These are phyloP conservation scores for Russula lepida DNA, from an alignment of 768 basidiomycete species.

Conservation along the genomic window DNA sequence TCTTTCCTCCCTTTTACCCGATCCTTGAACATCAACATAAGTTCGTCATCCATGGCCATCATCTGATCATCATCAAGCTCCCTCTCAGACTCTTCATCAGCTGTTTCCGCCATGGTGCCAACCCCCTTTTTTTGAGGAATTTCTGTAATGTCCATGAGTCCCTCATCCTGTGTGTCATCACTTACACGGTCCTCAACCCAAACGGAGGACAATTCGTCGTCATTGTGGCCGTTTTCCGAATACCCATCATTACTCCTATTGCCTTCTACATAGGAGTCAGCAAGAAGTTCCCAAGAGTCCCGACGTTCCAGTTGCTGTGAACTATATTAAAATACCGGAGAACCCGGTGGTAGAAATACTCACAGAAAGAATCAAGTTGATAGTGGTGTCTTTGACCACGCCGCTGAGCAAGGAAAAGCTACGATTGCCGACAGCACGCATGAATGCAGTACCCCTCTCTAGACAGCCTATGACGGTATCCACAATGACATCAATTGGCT, in stretches of 20 bases:
- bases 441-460: conserved; percentile 73
- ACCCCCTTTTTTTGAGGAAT: conserved; percentile 53
- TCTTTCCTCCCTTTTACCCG: conserved; percentile 47
- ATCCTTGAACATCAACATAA: conserved; percentile 80
- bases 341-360: conserved; percentile 27
- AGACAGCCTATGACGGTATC: conserved; percentile 88
- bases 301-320: conserved; percentile 76
- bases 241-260: conserved; percentile 27
- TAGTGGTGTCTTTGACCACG: conserved; percentile 55
- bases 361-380: conserved; percentile 77
- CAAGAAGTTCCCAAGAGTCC: conserved; percentile 46
- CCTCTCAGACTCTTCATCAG: conserved; percentile 49
- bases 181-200: conserved; percentile 35
- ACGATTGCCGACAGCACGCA: conserved; percentile 72
- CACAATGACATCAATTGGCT: conserved; percentile 76
- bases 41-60: conserved; percentile 90
- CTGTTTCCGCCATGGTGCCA: conserved; percentile 46
- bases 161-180: conserved; percentile 46
- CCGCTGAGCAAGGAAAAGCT: conserved; percentile 68
- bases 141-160: conserved; percentile 59
- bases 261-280: conserved; percentile 29
- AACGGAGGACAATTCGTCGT: conserved; percentile 23
- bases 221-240: conserved; percentile 28
- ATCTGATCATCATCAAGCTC: conserved; percentile 98
- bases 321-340: neutral